Base-by-base conservation (phyloP, 1,139 yeast species). In the Kluyveromyces sp. region DNA sequence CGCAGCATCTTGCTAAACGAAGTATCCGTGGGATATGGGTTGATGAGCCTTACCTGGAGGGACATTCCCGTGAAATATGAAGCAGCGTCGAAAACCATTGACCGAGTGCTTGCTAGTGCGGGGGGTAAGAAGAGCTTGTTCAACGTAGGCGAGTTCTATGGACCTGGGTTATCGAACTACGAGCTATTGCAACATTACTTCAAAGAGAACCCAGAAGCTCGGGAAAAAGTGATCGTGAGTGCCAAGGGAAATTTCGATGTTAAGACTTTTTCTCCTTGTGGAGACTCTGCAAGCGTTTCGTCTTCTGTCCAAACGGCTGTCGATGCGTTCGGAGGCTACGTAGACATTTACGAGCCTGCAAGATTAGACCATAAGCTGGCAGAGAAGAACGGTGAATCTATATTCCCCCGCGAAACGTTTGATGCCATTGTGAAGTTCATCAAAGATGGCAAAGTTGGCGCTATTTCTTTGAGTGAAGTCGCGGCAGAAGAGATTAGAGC, bases 141-240 rank as follows among this genome's bases (percentile, higher is more conserved):
- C 66, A 86, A 86, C 57, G 77, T 77, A 26, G 94, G 94, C 45
- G 92, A 82, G 54, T 84, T 86, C 58, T 87, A 87, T 57, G 94
- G 94, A 20, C 61, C 70, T 0, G 68, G 73, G 39, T 67, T 64
- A 43, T 64, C 67, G 51, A 79, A 79, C 53, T 64, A 83, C 63
- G 66, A 73, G 53, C 69, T 78, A 43, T 58, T 84, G 37, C 67
- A 74, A 43, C 73, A 71, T 12, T 86, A 80, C 58, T 76, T 83
- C 47, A 70, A 65, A 13, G 67, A 71, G 31, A 68, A 75, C 48
- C 83, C 84, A 0, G 79, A 75, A 37, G 64, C 67, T 42, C 69
- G 76, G 38, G 66, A 74, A 44, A 67, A 74, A 49, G 75, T 80
- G 45, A 65, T 77, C 18, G 57, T 87, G 39, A 74, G 83, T 20